Conservation (phyloP, 108 stramenopile genomes). For the Mayamaea pseudoterrestris region DNA sequence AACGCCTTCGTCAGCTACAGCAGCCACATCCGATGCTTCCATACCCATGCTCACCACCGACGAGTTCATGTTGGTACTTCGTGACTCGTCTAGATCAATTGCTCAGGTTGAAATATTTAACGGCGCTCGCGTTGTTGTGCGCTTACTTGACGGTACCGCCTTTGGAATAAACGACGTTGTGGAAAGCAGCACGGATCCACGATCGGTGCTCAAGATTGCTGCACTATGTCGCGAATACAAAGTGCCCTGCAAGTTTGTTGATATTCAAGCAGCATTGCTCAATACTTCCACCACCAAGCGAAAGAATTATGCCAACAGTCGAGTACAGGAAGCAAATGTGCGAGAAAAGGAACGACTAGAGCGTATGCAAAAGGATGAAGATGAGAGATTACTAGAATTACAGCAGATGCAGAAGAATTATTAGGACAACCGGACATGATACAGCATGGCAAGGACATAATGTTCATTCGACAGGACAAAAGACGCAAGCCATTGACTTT, state of each 20-base stretch:
- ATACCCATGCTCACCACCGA: slow-evolving; percentile 57
- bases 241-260: slow-evolving; percentile 48
- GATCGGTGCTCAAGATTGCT: slow-evolving; percentile 57
- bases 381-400: slow-evolving; percentile 45
- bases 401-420: slow-evolving; percentile 17
- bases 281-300: slow-evolving; percentile 42
- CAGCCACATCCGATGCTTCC: slow-evolving; percentile 12
- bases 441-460: too few relatives aligned
- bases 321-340: slow-evolving; percentile 57
- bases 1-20: too few relatives aligned
- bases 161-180: slow-evolving; percentile 67
- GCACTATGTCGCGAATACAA: slow-evolving; percentile 56
- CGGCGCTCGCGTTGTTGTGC: slow-evolving; percentile 56
- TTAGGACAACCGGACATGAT: too few relatives aligned
- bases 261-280: slow-evolving; percentile 30
- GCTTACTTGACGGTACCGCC: slow-evolving; percentile 57
- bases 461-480: too few relatives aligned
- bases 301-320: slow-evolving; percentile 58
- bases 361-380: slow-evolving; percentile 62
- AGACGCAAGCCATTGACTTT: too few relatives aligned
- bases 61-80: slow-evolving; percentile 59
- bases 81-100: slow-evolving; percentile 50
- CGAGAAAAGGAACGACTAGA: slow-evolving; percentile 43
- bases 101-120: slow-evolving; percentile 58
- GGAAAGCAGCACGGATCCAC: slow-evolving; percentile 60